These are phyloP conservation scores for Plasmodium ovale DNA, from an alignment of 169 alveolate genomes.

Conservation along the genomic window DNA sequence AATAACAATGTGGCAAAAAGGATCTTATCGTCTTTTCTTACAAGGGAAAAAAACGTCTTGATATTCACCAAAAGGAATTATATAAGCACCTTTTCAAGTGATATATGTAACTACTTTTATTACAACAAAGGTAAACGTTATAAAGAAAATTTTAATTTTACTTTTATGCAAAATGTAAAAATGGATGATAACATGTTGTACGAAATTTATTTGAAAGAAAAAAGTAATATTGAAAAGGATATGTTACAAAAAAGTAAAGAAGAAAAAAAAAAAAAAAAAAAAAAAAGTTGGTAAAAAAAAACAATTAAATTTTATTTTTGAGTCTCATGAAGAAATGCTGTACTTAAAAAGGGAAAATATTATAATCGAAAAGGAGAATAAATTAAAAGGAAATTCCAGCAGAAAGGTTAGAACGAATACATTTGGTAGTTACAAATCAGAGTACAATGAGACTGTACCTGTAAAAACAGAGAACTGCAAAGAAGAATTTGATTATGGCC, in stretches of 20 bases:
- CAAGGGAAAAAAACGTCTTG: conserved; percentile 25
- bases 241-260: background rate
- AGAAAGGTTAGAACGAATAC: background rate
- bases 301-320: conserved; percentile 43
- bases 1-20: conserved; percentile 46
- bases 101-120: conserved; percentile 23
- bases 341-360: conserved; percentile 38
- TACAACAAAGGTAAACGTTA: background rate
- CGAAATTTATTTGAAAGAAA: conserved; percentile 70
- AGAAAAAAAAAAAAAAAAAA: conserved; percentile 19
- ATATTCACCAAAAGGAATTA: conserved; percentile 40
- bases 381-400: background rate
- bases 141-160: conserved; percentile 14
- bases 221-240: conserved; percentile 38
- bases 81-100: conserved; percentile 3
- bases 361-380: background rate
- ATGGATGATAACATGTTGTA: conserved; percentile 33
- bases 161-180: conserved; percentile 39
- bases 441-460: too few species aligned
- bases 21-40: conserved; percentile 46
- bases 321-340: conserved; percentile 62
- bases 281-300: conserved; percentile 12
- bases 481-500: background rate
- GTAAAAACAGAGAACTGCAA: conserved; percentile 2
- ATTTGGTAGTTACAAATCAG: background rate